These are phyloP conservation scores for Trametopsis cervina DNA, from an alignment of 768 basidiomycete species.

Conservation along the genomic window DNA sequence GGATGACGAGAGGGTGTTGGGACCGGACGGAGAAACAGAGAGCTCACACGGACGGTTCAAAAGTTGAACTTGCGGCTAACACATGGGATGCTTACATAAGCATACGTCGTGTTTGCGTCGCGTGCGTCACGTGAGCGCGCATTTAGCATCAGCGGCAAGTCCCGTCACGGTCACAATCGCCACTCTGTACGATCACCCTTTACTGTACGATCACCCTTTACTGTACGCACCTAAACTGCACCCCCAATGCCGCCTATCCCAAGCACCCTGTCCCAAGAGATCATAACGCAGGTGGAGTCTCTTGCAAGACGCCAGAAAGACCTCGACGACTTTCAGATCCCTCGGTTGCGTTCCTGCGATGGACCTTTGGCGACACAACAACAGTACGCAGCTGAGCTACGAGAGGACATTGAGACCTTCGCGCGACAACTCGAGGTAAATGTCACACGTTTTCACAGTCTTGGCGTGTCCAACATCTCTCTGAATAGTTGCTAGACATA, in stretches of 20 bases:
- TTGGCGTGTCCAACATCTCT: conserved; percentile 9
- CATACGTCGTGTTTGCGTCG: conserved; percentile 2
- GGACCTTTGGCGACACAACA: conserved; percentile 71
- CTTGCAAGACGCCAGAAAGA: conserved; percentile 55
- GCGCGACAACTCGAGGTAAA: conserved; percentile 62
- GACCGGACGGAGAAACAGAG: conserved; percentile 7
- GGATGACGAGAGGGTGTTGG: not conserved
- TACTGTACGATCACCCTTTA: no score
- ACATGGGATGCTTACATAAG: conserved; percentile 5
- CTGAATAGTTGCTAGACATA: conserved; percentile 54
- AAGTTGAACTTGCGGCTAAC: not conserved
- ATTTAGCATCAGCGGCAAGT: no score
- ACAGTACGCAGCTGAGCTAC: conserved; percentile 62
- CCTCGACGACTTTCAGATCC: conserved; percentile 64
- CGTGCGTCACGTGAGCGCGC: conserved; percentile 8
- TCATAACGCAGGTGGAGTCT: conserved; percentile 40
- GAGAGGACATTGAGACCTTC: conserved; percentile 65
- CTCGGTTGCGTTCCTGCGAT: conserved; percentile 58
- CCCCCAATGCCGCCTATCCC: conserved; percentile 62
- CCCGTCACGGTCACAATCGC: no score
- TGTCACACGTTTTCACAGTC: not conserved
- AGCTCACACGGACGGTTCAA: conserved; percentile 1
- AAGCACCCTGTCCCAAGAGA: conserved; percentile 43
- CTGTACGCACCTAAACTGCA: no score
- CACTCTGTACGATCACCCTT: no score